phyloP scores from a whole-genome alignment of 352 stramenopile genomes.

The Ophiocytium majus region DNA sequence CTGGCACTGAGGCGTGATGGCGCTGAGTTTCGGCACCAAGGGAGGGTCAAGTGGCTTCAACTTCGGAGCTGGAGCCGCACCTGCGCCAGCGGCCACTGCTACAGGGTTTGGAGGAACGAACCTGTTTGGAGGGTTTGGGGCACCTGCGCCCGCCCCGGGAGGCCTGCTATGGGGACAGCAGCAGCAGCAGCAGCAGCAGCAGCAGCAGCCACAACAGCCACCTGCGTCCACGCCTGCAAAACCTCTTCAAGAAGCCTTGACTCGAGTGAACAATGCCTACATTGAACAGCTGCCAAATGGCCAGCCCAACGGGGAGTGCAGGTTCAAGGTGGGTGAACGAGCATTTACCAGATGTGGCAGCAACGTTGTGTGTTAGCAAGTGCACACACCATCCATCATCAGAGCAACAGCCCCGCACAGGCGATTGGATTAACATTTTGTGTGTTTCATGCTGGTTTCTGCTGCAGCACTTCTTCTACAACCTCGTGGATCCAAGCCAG shows the following conservation, averaged over 20 bases:
- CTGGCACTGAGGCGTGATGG: too few relatives aligned
- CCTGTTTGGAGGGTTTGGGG: not conserved
- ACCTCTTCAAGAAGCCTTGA: not conserved
- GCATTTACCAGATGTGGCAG: not conserved
- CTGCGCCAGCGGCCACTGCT: not conserved
- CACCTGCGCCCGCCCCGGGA: not conserved
- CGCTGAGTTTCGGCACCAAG: too few relatives aligned
- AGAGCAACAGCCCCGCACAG: too few relatives aligned
- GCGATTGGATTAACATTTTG: conserved; percentile 1
- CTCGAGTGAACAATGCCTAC: not conserved
- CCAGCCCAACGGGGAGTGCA: not conserved
- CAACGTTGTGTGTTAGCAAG: too few relatives aligned
- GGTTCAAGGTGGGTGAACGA: not conserved
- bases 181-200: not conserved
- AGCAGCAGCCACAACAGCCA: not conserved
- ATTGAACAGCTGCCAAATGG: not conserved
- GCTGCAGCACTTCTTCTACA: conserved; percentile 26
- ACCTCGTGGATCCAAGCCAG: not conserved
- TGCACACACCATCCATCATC: too few relatives aligned
- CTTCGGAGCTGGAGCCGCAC: too few relatives aligned
- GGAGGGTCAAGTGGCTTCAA: too few relatives aligned
- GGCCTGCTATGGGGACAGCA: not conserved
- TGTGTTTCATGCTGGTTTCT: not conserved
- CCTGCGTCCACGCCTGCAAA: not conserved
- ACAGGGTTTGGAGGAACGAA: not conserved